phyloP scores from a whole-genome alignment of 257 asterid species.

The Solanum chiquidenum region DNA sequence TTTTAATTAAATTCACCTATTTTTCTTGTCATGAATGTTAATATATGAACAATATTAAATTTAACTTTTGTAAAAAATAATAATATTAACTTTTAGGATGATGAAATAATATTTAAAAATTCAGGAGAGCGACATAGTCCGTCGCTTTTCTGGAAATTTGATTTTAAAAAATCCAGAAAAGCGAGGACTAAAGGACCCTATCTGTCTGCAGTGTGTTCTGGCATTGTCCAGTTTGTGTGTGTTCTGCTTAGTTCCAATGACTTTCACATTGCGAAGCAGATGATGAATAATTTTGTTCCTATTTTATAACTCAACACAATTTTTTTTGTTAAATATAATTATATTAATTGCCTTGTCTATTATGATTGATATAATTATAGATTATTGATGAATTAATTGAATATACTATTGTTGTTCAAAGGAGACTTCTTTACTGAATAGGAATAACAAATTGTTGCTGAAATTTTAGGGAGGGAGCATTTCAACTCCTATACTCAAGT shows the following conservation, averaged over 20 bases:
- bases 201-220: no score
- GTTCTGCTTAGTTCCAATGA: neutral
- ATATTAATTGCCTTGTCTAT: neutral
- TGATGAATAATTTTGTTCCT: neutral
- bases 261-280: neutral
- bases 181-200: no score
- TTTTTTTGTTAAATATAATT: neutral
- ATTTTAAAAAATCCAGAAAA: no score
- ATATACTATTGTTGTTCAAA: neutral
- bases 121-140: no score
- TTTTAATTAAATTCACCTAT: neutral
- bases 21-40: neutral
- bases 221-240: no score
- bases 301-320: neutral
- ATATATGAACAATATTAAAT: neutral
- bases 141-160: no score
- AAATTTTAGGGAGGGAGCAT: neutral
- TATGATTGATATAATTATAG: neutral
- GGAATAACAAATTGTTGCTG: neutral
- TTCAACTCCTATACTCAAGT: neutral
- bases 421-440: neutral
- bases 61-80: neutral
- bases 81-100: neutral
- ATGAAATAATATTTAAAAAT: no score
- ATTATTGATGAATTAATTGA: neutral